Conservation (phyloP, 306 rosid species). For the Hippophae tibetana region DNA sequence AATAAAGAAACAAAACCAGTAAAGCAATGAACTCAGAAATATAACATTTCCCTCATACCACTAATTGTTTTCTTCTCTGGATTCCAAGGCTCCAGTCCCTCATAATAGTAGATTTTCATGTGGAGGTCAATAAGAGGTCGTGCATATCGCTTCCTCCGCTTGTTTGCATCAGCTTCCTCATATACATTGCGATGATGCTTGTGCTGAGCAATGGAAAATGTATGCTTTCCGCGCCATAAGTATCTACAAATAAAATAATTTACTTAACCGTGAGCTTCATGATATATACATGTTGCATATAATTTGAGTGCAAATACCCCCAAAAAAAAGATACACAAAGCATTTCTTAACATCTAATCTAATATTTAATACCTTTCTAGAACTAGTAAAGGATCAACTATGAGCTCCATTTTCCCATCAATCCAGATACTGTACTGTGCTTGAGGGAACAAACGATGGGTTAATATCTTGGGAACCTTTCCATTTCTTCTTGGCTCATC, state of each 20-base stretch:
- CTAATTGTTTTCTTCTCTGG: slow-evolving; percentile 55
- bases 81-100: slow-evolving; percentile 88
- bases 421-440: slow-evolving; percentile 96
- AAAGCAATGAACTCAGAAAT: neutral
- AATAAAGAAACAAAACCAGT: neutral
- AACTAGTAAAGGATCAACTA: slow-evolving; percentile 84
- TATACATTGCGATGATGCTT: slow-evolving; percentile 87
- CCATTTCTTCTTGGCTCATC: slow-evolving; percentile 99
- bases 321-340: neutral
- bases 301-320: neutral
- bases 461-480: slow-evolving; percentile 88
- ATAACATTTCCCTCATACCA: slow-evolving; percentile 40
- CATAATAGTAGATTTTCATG: slow-evolving; percentile 90
- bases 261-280: neutral
- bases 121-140: slow-evolving; percentile 96
- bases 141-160: slow-evolving; percentile 94
- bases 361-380: slow-evolving; percentile 61
- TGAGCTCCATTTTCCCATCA: slow-evolving; percentile 97
- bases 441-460: slow-evolving; percentile 81
- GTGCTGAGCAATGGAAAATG: slow-evolving; percentile 96
- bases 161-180: slow-evolving; percentile 97
- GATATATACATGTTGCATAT: too few relatives aligned
- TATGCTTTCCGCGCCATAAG: slow-evolving; percentile 79
- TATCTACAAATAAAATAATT: slow-evolving; percentile 43
- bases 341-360: neutral